Evolutionary conservation across 2,329 filamentous ascomycete species (phyloP).

Genomic region (Volutella citrinella): DNA sequence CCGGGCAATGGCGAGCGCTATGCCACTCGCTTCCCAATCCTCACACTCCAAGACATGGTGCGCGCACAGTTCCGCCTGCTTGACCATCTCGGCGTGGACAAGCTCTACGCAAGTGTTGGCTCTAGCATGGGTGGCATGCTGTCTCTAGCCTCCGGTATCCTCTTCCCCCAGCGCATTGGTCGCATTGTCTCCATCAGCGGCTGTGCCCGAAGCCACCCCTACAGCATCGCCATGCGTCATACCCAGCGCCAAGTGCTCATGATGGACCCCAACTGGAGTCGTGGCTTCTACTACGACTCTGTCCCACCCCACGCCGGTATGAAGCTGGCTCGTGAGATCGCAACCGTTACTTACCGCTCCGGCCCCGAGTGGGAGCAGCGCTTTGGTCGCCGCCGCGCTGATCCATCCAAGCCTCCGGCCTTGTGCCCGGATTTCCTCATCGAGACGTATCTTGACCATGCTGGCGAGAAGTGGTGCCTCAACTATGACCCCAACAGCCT

Average conservation of each 20-base stretch:
- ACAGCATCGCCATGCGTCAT: conserved; percentile 98
- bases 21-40: conserved; percentile 89
- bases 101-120: conserved; percentile 87
- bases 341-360: conserved; percentile 93
- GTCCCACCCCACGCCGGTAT: conserved; percentile 94
- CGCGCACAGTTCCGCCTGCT: conserved; percentile 89
- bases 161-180: conserved; percentile 79
- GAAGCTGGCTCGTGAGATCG: conserved; percentile 97
- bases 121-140: conserved; percentile 99
- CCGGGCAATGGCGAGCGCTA: conserved; percentile 85
- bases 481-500: conserved; percentile 96
- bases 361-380: conserved; percentile 97
- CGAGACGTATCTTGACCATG: conserved; percentile 96
- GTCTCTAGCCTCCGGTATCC: conserved; percentile 78
- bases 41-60: conserved; percentile 98
- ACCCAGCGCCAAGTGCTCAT: conserved; percentile 96
- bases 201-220: conserved; percentile 91
- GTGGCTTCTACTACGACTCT: conserved; percentile 86
- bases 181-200: conserved; percentile 87
- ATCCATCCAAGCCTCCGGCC: conserved; percentile 81
- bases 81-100: conserved; percentile 71
- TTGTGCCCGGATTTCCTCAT: conserved; percentile 97
- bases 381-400: conserved; percentile 84
- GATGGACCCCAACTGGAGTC: conserved; percentile 98
- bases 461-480: conserved; percentile 95